A percentile compares a stretch with the other conserved stretches of the same genome.
phyloP scores from a whole-genome alignment of 2,329 filamentous ascomycete genomes.

The Lomentospora prolificans region DNA sequence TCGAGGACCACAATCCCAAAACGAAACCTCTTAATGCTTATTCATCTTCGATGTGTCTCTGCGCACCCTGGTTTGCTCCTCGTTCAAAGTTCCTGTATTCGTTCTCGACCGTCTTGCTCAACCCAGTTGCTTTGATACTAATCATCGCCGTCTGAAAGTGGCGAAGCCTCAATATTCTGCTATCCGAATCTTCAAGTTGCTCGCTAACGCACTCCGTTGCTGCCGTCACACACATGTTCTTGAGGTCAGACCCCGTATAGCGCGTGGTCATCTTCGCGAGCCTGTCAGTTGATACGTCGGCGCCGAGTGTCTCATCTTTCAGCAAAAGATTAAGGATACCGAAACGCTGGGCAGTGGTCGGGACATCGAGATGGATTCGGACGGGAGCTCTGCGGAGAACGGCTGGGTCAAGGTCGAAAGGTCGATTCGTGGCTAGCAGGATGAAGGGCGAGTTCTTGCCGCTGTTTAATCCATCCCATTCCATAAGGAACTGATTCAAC shows the following conservation, averaged over 20 bases:
- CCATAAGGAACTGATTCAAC: slow-evolving; percentile 85
- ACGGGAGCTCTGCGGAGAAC: slow-evolving; percentile 70
- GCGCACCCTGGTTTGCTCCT: background rate
- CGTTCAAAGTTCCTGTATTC: background rate
- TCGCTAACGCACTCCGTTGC: slow-evolving; percentile 22
- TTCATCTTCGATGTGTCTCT: background rate
- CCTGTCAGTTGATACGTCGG: slow-evolving; percentile 95
- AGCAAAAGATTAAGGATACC: slow-evolving; percentile 97
- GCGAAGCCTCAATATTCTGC: background rate
- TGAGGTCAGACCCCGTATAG: slow-evolving; percentile 92
- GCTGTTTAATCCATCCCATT: slow-evolving; percentile 95
- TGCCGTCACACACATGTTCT: slow-evolving; percentile 97
- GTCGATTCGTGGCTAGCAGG: slow-evolving; percentile 88
- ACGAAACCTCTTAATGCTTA: no score
- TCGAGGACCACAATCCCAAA: no score
- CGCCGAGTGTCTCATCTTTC: slow-evolving; percentile 94
- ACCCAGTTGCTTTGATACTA: background rate
- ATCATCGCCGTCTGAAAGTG: slow-evolving; percentile 3
- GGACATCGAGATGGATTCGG: slow-evolving; percentile 96
- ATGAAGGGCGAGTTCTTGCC: slow-evolving; percentile 99
- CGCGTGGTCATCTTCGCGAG: slow-evolving; percentile 99
- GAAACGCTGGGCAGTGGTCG: slow-evolving; percentile 89
- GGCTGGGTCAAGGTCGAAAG: slow-evolving; percentile 94
- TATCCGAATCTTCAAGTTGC: background rate
- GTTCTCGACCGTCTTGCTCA: slow-evolving; percentile 1